Base-by-base conservation (phyloP, 768 basidiomycete genomes). In the Kockovaella imperatae region DNA sequence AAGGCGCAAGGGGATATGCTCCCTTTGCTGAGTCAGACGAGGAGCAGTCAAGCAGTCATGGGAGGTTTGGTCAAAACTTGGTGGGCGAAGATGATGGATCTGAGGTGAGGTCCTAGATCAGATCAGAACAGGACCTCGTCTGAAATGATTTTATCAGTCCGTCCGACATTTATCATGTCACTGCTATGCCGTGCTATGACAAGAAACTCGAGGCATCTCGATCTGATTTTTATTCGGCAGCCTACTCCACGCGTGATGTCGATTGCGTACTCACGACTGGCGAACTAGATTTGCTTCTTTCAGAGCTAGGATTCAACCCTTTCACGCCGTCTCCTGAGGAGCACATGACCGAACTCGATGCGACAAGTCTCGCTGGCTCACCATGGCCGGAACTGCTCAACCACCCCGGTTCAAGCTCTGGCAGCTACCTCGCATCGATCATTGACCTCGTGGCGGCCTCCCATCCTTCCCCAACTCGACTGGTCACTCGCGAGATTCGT, bases 131-230 rank as follows among this genome's bases (percentile, higher is more conserved):
- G 14, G 11, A 11, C 28, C 30, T 5, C 21, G 32, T 29, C 30
- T 35, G 45, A 52, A 40, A 32, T 55, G 50, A 50, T 17, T 14
- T 5, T 40, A 2, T 5, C 67, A 91, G 87, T 31, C 88, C 89
- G 0, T 76, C 86, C 61, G 77, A 87, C 59, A 79, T 99, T 36
- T 99, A 97, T 67, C 95, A 99, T 63, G 89, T 97, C 45, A 79
- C 88, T 0, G 90, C 96, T 42, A 97, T 97, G 91, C 93, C 95
- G 0, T 99, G 95, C 72, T 97, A 97, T 72, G 95, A 99, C 77
- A 97, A 97, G 74, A 99, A 99, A 67, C 81, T 99, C 14, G 95
- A 99, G 72, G 95, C 95, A 0, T 96, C 91, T 7, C 79, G 95
- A 23, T 79, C 82, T 39, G 91, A 99, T 65, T 99, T 97, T 66